A percentile compares a stretch with the other conserved stretches of the same genome.
These are phyloP conservation scores for Fusarium oligoseptatum DNA, from an alignment of 2,329 filamentous ascomycete species.

Conservation along the genomic window DNA sequence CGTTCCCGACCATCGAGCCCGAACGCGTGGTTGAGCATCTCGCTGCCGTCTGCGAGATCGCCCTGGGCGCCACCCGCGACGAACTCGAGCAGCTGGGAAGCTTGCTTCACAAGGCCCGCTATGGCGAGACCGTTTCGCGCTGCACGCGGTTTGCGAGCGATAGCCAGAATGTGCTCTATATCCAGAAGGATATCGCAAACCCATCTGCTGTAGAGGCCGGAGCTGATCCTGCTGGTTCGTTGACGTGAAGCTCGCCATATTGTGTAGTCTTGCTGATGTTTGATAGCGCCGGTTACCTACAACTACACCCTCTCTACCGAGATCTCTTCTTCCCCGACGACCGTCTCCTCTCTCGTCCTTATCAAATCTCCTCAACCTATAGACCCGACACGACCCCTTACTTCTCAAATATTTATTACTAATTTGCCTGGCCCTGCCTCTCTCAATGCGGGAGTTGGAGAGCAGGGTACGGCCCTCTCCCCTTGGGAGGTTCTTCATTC, in stretches of 20 bases:
- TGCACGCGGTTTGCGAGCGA: slow-evolving; percentile 93
- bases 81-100: slow-evolving; percentile 87
- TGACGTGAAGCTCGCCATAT: not conserved
- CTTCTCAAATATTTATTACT: slow-evolving; percentile 90
- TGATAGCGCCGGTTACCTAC: slow-evolving; percentile 66
- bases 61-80: slow-evolving; percentile 78
- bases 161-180: slow-evolving; percentile 87
- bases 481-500: slow-evolving; percentile 95
- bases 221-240: slow-evolving; percentile 59
- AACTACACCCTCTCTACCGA: slow-evolving; percentile 86
- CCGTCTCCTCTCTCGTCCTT: slow-evolving; percentile 86
- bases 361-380: slow-evolving; percentile 92
- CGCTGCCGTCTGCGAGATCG: slow-evolving; percentile 76
- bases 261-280: slow-evolving; percentile 19
- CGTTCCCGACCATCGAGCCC: slow-evolving; percentile 74
- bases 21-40: slow-evolving; percentile 79
- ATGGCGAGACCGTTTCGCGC: slow-evolving; percentile 85
- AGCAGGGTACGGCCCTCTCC: slow-evolving; percentile 80
- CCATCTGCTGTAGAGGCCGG: slow-evolving; percentile 66
- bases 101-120: slow-evolving; percentile 79
- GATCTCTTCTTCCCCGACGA: slow-evolving; percentile 83
- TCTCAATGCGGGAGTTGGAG: slow-evolving; percentile 73
- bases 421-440: slow-evolving; percentile 88
- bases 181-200: slow-evolving; percentile 82
- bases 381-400: slow-evolving; percentile 84